phyloP scores from a whole-genome alignment of 768 basidiomycete species.

The Terana coerulea region DNA sequence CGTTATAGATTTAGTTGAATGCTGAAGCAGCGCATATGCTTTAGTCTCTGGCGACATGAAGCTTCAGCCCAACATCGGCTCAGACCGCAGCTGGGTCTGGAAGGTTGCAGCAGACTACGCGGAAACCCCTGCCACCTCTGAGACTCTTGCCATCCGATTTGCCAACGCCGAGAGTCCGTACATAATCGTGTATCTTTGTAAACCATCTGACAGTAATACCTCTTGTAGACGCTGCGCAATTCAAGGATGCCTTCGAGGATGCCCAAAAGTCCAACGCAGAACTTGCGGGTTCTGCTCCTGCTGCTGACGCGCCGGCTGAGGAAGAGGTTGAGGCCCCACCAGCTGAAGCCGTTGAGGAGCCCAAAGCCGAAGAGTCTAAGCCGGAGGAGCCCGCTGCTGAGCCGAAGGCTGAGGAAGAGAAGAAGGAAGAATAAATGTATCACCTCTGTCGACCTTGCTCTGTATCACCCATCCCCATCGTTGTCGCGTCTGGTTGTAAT shows the following conservation, averaged over 20 bases:
- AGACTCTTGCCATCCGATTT: conserved; percentile 97
- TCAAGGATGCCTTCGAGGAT: conserved; percentile 86
- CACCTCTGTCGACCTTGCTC: background rate
- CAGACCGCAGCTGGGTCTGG: conserved; percentile 99
- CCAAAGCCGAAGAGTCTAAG: conserved; percentile 29
- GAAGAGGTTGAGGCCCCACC: conserved; percentile 24
- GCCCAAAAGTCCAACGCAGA: conserved; percentile 70
- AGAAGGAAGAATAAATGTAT: conserved; percentile 29
- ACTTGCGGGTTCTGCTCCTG: conserved; percentile 26
- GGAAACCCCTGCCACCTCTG: conserved; percentile 83
- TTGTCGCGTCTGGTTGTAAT: conserved; percentile 7
- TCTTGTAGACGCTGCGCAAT: conserved; percentile 69
- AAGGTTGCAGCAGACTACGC: conserved; percentile 95
- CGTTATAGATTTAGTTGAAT: background rate
- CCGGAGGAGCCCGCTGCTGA: conserved; percentile 29
- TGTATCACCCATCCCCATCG: conserved; percentile 9
- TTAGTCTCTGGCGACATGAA: conserved; percentile 87
- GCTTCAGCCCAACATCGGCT: conserved; percentile 96
- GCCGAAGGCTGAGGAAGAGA: conserved; percentile 32
- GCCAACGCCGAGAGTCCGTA: conserved; percentile 91
- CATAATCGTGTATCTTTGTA: background rate
- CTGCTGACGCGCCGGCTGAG: conserved; percentile 19
- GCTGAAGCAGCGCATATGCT: background rate
- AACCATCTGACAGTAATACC: background rate
- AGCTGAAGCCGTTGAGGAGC: conserved; percentile 27